A percentile compares a stretch with the other conserved stretches of the same genome.
phyloP scores from a whole-genome alignment of 345 rosid species.

The Crucihimalaya himalaica region DNA sequence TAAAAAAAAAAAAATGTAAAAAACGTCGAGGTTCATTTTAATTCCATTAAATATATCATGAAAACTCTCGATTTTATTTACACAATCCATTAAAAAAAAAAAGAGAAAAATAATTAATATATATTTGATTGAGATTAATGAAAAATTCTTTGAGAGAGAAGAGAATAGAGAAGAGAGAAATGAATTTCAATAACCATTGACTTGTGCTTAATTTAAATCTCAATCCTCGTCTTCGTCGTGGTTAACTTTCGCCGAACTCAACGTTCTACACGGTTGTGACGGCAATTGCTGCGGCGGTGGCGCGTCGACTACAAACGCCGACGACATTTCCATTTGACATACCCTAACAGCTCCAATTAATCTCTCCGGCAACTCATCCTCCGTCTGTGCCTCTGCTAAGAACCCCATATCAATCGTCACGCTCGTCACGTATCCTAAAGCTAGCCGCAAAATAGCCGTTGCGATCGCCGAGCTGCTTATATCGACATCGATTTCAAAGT shows the following conservation, averaged over 20 bases:
- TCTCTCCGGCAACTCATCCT: conserved; percentile 83
- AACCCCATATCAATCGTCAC: conserved; percentile 92
- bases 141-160: conserved; percentile 1
- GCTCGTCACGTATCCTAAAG: conserved; percentile 73
- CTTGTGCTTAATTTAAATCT: background rate
- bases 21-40: conserved; percentile 10
- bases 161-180: background rate
- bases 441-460: conserved; percentile 68
- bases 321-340: conserved; percentile 87
- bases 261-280: conserved; percentile 34
- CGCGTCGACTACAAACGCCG: conserved; percentile 58
- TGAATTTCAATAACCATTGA: conserved; percentile 5
- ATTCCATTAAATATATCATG: conserved; percentile 3
- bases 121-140: background rate
- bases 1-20: background rate
- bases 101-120: background rate
- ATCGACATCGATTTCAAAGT: conserved; percentile 87
- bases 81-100: conserved; percentile 22
- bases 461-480: conserved; percentile 79
- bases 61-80: conserved; percentile 15
- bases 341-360: conserved; percentile 83
- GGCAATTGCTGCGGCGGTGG: conserved; percentile 12
- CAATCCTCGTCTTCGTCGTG: conserved; percentile 53
- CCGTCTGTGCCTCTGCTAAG: conserved; percentile 74
- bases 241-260: conserved; percentile 62